Percentiles rank a stretch among this genome's conserved stretches.
These are phyloP conservation scores for Euphorbia peplus DNA, from an alignment of 345 rosid genomes.

Conservation along the genomic window DNA sequence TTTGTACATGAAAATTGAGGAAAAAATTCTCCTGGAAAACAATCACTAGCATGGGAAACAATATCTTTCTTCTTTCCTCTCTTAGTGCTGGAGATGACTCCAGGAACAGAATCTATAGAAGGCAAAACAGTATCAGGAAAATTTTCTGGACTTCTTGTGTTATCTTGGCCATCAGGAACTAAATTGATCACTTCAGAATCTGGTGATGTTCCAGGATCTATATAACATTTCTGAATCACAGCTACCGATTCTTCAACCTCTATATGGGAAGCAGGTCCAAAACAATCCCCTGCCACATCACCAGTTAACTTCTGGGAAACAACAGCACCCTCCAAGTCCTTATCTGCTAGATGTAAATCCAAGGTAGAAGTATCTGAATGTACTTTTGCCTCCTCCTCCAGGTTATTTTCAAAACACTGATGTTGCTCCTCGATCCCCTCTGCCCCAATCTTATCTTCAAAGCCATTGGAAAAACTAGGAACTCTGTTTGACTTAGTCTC, in stretches of 20 bases:
- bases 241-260: constrained; percentile 39
- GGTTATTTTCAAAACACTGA: constrained; percentile 26
- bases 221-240: constrained; percentile 39
- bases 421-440: constrained; percentile 28
- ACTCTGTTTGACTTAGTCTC: constrained; percentile 21
- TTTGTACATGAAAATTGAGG: constrained; percentile 26
- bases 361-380: constrained; percentile 27
- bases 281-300: constrained; percentile 36
- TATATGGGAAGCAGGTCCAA: constrained; percentile 29
- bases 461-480: constrained; percentile 23
- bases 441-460: constrained; percentile 34
- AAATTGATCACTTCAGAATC: constrained; percentile 95
- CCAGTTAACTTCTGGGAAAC: constrained; percentile 38
- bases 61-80: constrained; percentile 54
- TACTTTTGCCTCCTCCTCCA: constrained; percentile 27
- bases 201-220: constrained; percentile 88
- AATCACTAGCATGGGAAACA: constrained; percentile 23
- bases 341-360: constrained; percentile 30
- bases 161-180: constrained; percentile 53
- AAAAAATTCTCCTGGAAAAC: constrained; percentile 31
- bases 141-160: constrained; percentile 40
- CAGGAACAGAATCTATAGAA: constrained; percentile 28
- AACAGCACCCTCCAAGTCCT: constrained; percentile 30
- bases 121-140: constrained; percentile 35
- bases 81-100: constrained; percentile 29